These are phyloP conservation scores for Dacryopinax spathularia DNA, from an alignment of 768 basidiomycete species.

Conservation along the genomic window DNA sequence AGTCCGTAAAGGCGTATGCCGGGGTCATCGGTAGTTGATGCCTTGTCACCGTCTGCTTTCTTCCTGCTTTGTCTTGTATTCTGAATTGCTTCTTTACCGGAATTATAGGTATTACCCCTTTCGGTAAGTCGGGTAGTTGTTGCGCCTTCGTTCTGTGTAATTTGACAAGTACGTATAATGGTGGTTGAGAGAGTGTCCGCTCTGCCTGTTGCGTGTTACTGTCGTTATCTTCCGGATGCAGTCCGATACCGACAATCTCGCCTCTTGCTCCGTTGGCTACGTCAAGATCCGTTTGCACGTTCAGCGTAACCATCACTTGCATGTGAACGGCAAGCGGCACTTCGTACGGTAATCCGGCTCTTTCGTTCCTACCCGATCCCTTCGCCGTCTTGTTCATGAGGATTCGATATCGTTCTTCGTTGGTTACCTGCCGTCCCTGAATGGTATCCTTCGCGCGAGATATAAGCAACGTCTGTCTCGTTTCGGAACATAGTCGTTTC, in stretches of 20 bases:
- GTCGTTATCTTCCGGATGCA: slow-evolving; percentile 23
- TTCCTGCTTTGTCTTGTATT: too few relatives aligned
- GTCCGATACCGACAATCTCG: slow-evolving; percentile 21
- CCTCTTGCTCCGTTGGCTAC: slow-evolving; percentile 31
- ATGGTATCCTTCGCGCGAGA: slow-evolving; percentile 23
- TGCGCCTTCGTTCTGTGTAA: slow-evolving; percentile 12
- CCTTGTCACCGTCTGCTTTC: background rate
- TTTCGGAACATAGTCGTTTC: slow-evolving; percentile 17
- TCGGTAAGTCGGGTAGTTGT: slow-evolving; percentile 20
- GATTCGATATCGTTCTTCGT: slow-evolving; percentile 9
- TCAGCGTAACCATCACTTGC: slow-evolving; percentile 27
- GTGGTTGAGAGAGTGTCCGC: too few relatives aligned
- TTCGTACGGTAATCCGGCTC: slow-evolving; percentile 9
- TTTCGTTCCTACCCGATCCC: slow-evolving; percentile 1
- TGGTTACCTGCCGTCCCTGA: slow-evolving; percentile 4
- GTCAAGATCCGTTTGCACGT: slow-evolving; percentile 27
- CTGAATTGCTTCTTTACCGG: too few relatives aligned
- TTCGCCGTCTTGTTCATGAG: too few relatives aligned
- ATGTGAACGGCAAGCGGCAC: slow-evolving; percentile 25
- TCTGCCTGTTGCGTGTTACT: too few relatives aligned
- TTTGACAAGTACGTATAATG: too few relatives aligned
- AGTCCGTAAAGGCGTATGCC: slow-evolving; percentile 7
- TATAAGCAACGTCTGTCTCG: slow-evolving; percentile 17
- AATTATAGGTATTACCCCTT: slow-evolving; percentile 24
- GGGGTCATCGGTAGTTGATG: background rate